These are phyloP conservation scores for Sphagnum contortum DNA, from an alignment of 225 moss, liverwort and hornwort species.

Conservation along the genomic window DNA sequence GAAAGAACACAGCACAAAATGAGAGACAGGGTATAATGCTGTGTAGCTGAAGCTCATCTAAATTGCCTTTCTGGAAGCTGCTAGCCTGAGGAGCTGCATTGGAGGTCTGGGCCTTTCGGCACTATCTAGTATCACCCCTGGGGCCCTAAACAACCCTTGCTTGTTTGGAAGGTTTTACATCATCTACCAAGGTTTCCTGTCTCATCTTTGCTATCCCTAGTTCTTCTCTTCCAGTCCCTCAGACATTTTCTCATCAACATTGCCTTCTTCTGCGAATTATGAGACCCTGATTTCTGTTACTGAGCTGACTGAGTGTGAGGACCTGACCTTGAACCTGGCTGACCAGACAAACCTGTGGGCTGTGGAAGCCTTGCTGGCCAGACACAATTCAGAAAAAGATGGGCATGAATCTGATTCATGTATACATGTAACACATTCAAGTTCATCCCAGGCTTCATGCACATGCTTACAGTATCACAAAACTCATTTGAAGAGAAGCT, in stretches of 20 bases:
- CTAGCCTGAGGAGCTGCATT: constrained; percentile 1
- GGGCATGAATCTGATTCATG: constrained; percentile 76
- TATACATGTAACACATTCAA: constrained; percentile 87
- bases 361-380: constrained; percentile 59
- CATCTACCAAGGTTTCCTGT: constrained; percentile 18
- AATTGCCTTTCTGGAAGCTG: constrained; percentile 37
- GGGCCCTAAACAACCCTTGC: neutral
- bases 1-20: neutral
- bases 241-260: constrained; percentile 14
- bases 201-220: constrained; percentile 11
- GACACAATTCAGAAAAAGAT: constrained; percentile 76
- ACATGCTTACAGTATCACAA: constrained; percentile 67
- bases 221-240: constrained; percentile 14
- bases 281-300: constrained; percentile 3
- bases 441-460: constrained; percentile 70
- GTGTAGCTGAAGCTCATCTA: constrained; percentile 53
- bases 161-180: constrained; percentile 14
- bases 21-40: constrained; percentile 12
- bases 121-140: neutral
- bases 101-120: constrained; percentile 9
- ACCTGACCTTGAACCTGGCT: constrained; percentile 11
- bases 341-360: constrained; percentile 14
- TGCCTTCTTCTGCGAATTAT: constrained; percentile 5
- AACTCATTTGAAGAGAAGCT: constrained; percentile 76
- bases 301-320: constrained; percentile 4